phyloP scores from a whole-genome alignment of 1,284 basidiomycete genomes.

The Microbotryomycetes sp. region DNA sequence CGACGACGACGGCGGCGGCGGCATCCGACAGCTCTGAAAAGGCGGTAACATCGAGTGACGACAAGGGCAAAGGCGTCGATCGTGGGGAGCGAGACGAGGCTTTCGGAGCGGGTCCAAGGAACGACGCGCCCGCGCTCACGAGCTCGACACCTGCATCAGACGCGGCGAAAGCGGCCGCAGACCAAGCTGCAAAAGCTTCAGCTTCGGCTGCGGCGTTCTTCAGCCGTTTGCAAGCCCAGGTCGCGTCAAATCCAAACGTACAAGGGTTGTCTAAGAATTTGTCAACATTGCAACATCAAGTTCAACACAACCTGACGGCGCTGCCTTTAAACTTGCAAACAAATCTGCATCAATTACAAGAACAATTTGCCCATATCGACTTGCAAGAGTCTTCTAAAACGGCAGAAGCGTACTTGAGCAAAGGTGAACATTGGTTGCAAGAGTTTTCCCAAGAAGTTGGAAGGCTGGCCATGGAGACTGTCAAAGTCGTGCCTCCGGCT shows the following conservation, averaged over 20 bases:
- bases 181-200: slow-evolving; percentile 8
- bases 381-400: slow-evolving; percentile 17
- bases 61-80: slow-evolving; percentile 33
- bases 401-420: slow-evolving; percentile 31
- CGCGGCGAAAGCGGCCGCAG: neutral
- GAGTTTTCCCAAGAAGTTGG: slow-evolving; percentile 28
- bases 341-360: slow-evolving; percentile 23
- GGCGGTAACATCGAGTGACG: slow-evolving; percentile 4
- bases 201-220: slow-evolving; percentile 32
- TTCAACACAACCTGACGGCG: slow-evolving; percentile 13
- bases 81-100: slow-evolving; percentile 1
- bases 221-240: slow-evolving; percentile 14
- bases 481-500: slow-evolving; percentile 75
- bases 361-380: slow-evolving; percentile 29
- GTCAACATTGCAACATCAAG: slow-evolving; percentile 1
- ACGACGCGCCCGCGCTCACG: neutral
- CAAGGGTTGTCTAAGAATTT: slow-evolving; percentile 15
- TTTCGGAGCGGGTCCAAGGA: neutral
- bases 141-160: neutral
- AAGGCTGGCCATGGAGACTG: slow-evolving; percentile 55
- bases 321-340: slow-evolving; percentile 1
- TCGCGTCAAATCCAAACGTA: slow-evolving; percentile 18
- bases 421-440: slow-evolving; percentile 31
- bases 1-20: neutral
- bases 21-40: neutral